A percentile compares a stretch with the other conserved stretches of the same genome.
phyloP scores from a whole-genome alignment of 768 basidiomycete genomes.

The Lenzites betulinus region DNA sequence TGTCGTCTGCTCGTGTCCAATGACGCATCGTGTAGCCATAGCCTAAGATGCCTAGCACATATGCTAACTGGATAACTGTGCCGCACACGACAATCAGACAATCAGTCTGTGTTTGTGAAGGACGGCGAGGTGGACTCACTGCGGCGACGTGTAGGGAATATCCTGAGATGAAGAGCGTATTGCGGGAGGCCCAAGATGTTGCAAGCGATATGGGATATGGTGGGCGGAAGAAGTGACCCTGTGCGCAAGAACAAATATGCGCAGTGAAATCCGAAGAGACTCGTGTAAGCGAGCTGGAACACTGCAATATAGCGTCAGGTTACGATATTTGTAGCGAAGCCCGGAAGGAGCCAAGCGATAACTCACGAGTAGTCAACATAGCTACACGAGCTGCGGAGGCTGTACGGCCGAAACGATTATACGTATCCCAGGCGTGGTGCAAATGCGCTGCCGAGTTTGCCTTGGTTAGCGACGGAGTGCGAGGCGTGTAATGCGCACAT shows the following conservation, averaged over 20 bases:
- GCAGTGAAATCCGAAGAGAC: slow-evolving; percentile 87
- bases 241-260: slow-evolving; percentile 87
- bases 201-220: slow-evolving; percentile 86
- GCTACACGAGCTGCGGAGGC: slow-evolving; percentile 65
- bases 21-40: slow-evolving; percentile 56
- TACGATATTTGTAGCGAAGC: not conserved
- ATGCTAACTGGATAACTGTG: slow-evolving; percentile 55
- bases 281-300: slow-evolving; percentile 90
- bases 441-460: slow-evolving; percentile 64
- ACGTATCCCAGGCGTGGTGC: slow-evolving; percentile 91
- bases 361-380: slow-evolving; percentile 53
- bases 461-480: not conserved
- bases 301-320: slow-evolving; percentile 43
- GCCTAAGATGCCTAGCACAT: slow-evolving; percentile 58
- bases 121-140: slow-evolving; percentile 41
- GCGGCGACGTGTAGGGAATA: slow-evolving; percentile 51
- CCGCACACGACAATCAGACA: slow-evolving; percentile 11
- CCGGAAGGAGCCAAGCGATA: slow-evolving; percentile 2
- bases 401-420: slow-evolving; percentile 71
- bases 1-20: slow-evolving; percentile 47
- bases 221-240: slow-evolving; percentile 75
- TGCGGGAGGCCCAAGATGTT: slow-evolving; percentile 93
- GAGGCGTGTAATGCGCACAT: slow-evolving; percentile 30
- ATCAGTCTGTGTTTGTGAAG: not conserved
- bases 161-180: slow-evolving; percentile 53